Conservation (phyloP, 2,329 filamentous ascomycete species). For the Septoria petroselini region DNA sequence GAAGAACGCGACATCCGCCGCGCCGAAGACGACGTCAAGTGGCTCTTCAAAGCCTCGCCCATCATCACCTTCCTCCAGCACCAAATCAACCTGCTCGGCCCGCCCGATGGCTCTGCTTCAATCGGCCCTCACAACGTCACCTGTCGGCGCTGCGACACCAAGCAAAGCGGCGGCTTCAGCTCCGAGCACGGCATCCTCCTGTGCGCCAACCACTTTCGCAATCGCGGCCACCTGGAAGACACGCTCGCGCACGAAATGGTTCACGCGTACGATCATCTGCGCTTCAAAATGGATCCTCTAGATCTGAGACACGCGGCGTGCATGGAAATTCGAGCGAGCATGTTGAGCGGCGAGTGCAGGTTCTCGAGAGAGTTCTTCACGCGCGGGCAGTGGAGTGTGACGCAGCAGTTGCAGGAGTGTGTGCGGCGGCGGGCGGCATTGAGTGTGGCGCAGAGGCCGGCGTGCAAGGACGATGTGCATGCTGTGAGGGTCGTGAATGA, state of each 20-base stretch:
- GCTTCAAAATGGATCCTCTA: slow-evolving; percentile 85
- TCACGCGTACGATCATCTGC: slow-evolving; percentile 88
- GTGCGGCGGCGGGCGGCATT: slow-evolving; percentile 76
- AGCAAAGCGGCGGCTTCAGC: slow-evolving; percentile 79
- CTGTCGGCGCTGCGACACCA: slow-evolving; percentile 72
- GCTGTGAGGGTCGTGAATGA: slow-evolving; percentile 87
- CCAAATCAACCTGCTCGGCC: slow-evolving; percentile 72
- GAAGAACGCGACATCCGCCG: slow-evolving; percentile 74
- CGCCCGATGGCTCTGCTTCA: slow-evolving; percentile 49
- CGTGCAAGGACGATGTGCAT: slow-evolving; percentile 80
- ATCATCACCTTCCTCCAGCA: slow-evolving; percentile 82
- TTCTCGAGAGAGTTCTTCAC: slow-evolving; percentile 84
- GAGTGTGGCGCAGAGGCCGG: slow-evolving; percentile 73
- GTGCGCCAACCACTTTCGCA: slow-evolving; percentile 85
- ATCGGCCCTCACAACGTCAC: slow-evolving; percentile 72
- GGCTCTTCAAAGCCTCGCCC: slow-evolving; percentile 79
- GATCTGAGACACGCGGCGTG: slow-evolving; percentile 87
- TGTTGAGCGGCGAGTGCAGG: slow-evolving; percentile 88
- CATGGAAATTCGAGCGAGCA: slow-evolving; percentile 92
- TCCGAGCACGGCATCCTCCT: slow-evolving; percentile 83
- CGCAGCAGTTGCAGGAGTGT: slow-evolving; percentile 90
- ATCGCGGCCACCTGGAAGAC: slow-evolving; percentile 81
- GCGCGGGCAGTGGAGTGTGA: slow-evolving; percentile 80
- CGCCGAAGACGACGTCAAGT: slow-evolving; percentile 80
- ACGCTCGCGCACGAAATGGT: slow-evolving; percentile 97